These are phyloP conservation scores for Colletotrichum sansevieriae DNA, from an alignment of 2,329 filamentous ascomycete genomes.

Conservation along the genomic window DNA sequence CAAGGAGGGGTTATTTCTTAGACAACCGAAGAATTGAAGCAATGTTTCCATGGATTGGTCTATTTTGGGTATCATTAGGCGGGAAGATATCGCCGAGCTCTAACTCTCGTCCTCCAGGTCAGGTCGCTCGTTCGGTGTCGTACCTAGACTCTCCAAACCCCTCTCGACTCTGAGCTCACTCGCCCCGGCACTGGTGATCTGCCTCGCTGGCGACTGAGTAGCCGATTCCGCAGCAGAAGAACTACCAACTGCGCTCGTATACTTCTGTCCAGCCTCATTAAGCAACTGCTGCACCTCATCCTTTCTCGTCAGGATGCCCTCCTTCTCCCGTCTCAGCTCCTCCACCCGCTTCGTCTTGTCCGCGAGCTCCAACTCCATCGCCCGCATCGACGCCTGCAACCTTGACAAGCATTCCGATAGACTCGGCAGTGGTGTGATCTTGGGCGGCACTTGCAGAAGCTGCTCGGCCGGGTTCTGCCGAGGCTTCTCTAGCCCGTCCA, in stretches of 20 bases:
- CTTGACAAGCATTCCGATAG: constrained; percentile 75
- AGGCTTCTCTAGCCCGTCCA: constrained; percentile 75
- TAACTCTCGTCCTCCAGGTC: constrained; percentile 48
- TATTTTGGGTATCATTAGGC: constrained; percentile 43
- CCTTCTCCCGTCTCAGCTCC: constrained; percentile 76
- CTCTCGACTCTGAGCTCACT: constrained; percentile 52
- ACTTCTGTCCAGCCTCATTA: constrained; percentile 81
- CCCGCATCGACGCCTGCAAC: constrained; percentile 71
- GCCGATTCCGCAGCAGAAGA: constrained; percentile 22
- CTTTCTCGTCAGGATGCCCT: constrained; percentile 76
- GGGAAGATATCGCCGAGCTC: constrained; percentile 7
- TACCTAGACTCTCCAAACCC: constrained; percentile 62
- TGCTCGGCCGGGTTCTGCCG: constrained; percentile 55
- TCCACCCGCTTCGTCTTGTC: constrained; percentile 73
- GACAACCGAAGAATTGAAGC: constrained; percentile 42
- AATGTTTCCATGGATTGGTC: constrained; percentile 18
- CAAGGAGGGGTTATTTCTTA: constrained; percentile 43
- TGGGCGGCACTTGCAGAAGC: constrained; percentile 73
- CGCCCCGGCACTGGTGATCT: constrained; percentile 35
- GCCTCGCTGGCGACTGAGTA: constrained; percentile 40
- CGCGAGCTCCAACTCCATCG: constrained; percentile 73
- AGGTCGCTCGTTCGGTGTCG: constrained; percentile 54
- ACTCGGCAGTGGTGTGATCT: constrained; percentile 82
- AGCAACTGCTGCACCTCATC: constrained; percentile 84
- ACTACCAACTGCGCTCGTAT: constrained; percentile 58